Evolutionary conservation across 2,329 filamentous ascomycete species (phyloP), one percentile per base, ranked within the genome.

Genomic region (Aspergillus texensis): DNA sequence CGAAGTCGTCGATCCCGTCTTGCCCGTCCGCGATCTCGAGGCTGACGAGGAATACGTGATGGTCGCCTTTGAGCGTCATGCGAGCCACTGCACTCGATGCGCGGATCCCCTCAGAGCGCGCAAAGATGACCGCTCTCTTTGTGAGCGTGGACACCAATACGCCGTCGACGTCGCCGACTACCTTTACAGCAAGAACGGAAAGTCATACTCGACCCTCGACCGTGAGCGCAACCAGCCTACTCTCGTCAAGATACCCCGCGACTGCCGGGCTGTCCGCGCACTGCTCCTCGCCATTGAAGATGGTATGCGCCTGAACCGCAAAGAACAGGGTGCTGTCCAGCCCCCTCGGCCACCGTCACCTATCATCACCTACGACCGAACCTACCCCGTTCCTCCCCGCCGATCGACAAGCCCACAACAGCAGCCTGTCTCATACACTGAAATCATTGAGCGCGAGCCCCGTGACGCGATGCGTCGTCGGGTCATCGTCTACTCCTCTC

Each of bases 281-380:
- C 72, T 84, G 19, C 72, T 83, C 11, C 74, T 76, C 9, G 81
- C 81, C 2, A 70, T 82, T 28, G 80, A 81, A 59, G 72, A 76
- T 14, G 81, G 81, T 6, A 67, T 82, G 56, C 68, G 64, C 21
- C 67, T 77, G 24, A 71, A 62, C 60, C 65, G 57, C 39, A 68
- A 66, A 50, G 61, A 65, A 26, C 48, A 62, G 21, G 56, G 52
- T 43, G 68, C 56, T 53, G 58, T 65, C 62, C 60, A 30, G 58
- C 64, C 57, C 46, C 65, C 58, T 55, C 65, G 55, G 56, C 62
- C 61, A 45, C 72, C 69, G 53, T 62, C 61, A 45, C 72, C 69
- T 16, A 65, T 71, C 52, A 67, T 72, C 65, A 77, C 72, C 70
- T 77, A 76, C 66, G 75, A 78, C 60, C 69, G 62, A 9, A 77